These are phyloP conservation scores for Nectriaceae sp. DNA, from an alignment of 2,329 filamentous ascomycete species.

Conservation along the genomic window DNA sequence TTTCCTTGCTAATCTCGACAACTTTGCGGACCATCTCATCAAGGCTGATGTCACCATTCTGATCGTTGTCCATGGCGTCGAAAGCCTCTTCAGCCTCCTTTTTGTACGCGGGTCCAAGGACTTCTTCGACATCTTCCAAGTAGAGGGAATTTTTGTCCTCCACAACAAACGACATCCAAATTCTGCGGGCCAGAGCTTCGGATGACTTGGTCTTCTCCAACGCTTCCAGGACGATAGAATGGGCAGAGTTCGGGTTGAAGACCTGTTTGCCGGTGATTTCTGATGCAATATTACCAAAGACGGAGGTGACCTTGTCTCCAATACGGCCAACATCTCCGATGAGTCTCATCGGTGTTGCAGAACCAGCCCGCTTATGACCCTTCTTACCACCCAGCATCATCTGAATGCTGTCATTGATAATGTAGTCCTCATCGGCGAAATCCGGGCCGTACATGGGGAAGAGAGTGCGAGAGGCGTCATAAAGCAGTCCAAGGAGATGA, in stretches of 20 bases:
- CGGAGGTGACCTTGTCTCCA: conserved; percentile 90
- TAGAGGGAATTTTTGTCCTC: conserved; percentile 82
- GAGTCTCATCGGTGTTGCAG: conserved; percentile 75
- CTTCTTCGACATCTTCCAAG: conserved; percentile 81
- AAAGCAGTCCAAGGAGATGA: conserved; percentile 78
- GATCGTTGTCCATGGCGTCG: conserved; percentile 75
- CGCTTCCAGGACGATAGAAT: conserved; percentile 86
- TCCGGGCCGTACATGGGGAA: conserved; percentile 93
- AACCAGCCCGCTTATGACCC: conserved; percentile 53
- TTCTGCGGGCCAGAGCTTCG: conserved; percentile 88
- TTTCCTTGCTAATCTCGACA: conserved; percentile 78
- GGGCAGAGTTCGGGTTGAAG: conserved; percentile 88
- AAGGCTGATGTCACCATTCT: conserved; percentile 90
- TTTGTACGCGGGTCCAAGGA: conserved; percentile 74
- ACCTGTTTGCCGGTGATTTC: conserved; percentile 96
- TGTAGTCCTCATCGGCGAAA: conserved; percentile 87
- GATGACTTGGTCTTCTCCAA: conserved; percentile 82
- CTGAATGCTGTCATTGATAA: conserved; percentile 84
- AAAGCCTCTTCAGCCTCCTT: conserved; percentile 87
- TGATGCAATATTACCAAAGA: conserved; percentile 88
- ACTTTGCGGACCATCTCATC: conserved; percentile 94
- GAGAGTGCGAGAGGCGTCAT: conserved; percentile 83
- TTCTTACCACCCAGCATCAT: conserved; percentile 62
- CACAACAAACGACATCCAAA: conserved; percentile 98
- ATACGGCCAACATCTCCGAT: conserved; percentile 78